These are phyloP conservation scores for Solanum hybrid DNA, from an alignment of 305 asterid genomes.

Conservation along the genomic window DNA sequence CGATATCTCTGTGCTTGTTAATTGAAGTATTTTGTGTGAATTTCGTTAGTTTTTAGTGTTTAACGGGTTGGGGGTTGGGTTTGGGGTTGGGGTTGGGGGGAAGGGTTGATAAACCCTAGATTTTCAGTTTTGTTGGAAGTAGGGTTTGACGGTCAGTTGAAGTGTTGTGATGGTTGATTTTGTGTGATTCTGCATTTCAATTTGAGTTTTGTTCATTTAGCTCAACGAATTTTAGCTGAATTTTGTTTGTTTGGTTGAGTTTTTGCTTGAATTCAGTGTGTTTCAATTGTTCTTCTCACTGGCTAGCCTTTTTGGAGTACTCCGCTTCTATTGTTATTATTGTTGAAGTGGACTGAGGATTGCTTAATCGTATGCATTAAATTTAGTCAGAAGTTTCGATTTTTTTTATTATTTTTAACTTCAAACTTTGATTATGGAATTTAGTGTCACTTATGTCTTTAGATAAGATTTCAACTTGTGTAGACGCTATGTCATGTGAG, in stretches of 20 bases:
- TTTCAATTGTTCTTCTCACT: background rate
- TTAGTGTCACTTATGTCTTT: background rate
- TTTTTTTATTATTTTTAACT: background rate
- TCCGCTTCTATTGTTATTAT: background rate
- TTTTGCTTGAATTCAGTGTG: background rate
- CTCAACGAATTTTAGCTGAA: background rate
- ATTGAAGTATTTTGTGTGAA: background rate
- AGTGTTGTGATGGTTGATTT: background rate
- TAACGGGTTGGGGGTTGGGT: background rate
- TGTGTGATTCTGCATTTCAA: background rate
- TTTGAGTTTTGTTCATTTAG: background rate
- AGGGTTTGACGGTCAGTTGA: conserved; percentile 18
- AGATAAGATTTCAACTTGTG: background rate
- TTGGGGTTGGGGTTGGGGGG: background rate
- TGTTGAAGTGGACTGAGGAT: background rate
- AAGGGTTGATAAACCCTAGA: conserved; percentile 17
- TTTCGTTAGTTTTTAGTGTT: background rate
- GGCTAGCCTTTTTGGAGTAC: background rate
- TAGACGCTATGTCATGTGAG: too few relatives aligned
- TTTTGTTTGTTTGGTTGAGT: background rate
- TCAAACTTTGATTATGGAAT: background rate
- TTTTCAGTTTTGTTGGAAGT: conserved; percentile 3
- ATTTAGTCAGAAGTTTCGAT: background rate
- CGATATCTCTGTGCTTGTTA: background rate
- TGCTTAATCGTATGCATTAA: background rate